phyloP scores from a whole-genome alignment of 2,329 filamentous ascomycete genomes.

The Botrytis cinerea region DNA sequence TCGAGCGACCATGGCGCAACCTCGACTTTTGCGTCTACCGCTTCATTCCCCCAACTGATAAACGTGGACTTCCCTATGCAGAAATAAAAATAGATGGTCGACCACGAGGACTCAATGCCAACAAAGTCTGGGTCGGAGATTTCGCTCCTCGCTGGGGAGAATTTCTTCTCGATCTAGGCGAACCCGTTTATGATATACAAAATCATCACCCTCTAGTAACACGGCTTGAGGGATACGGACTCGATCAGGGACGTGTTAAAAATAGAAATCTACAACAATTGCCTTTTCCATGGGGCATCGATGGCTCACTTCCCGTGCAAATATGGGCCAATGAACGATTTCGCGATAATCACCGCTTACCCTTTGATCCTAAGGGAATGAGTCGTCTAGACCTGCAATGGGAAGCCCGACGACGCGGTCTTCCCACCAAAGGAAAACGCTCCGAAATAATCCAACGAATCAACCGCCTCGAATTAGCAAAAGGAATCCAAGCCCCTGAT shows the following conservation, averaged over 20 bases:
- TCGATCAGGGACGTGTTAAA: conserved; percentile 11
- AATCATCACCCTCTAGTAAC: not conserved
- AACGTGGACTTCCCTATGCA: conserved; percentile 9
- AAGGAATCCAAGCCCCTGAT: not conserved
- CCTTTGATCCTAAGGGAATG: conserved; percentile 11
- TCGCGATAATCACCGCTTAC: not conserved
- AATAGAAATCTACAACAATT: conserved; percentile 1
- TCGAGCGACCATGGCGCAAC: conserved; percentile 9
- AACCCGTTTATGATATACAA: conserved; percentile 18
- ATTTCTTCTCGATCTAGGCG: conserved; percentile 21
- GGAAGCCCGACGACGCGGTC: not conserved
- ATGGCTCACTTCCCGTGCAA: conserved; percentile 1
- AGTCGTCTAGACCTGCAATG: conserved; percentile 10
- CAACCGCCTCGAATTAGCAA: not conserved
- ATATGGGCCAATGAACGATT: not conserved
- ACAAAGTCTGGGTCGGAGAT: conserved; percentile 6
- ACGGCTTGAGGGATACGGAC: not conserved
- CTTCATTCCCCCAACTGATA: conserved; percentile 11
- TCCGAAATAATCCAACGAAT: not conserved
- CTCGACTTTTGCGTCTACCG: conserved; percentile 19
- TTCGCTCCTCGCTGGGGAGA: not conserved
- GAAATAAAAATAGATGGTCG: not conserved
- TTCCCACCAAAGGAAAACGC: not conserved
- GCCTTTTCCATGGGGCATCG: conserved; percentile 19
- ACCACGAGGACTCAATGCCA: not conserved